A percentile compares a stretch with the other conserved stretches of the same genome.
Conservation (phyloP, 2,329 filamentous ascomycete species). For the Xylariaceae sp. region DNA sequence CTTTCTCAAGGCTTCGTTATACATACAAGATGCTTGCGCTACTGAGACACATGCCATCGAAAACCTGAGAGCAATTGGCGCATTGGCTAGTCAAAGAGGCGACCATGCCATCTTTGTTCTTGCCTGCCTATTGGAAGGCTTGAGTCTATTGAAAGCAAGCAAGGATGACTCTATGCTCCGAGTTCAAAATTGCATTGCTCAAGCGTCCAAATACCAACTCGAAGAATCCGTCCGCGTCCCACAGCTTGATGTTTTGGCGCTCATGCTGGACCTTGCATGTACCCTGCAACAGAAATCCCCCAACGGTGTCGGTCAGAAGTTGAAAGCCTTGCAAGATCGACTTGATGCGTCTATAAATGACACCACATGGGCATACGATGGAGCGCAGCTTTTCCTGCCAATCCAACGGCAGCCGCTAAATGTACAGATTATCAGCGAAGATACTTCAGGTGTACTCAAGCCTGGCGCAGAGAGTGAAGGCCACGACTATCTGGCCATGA, state of each 20-base stretch:
- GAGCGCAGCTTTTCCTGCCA: constrained; percentile 50
- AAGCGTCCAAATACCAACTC: constrained; percentile 66
- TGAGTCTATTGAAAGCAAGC: constrained; percentile 62
- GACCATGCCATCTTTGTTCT: constrained; percentile 63
- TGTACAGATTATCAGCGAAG: constrained; percentile 48
- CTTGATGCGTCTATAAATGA: constrained; percentile 52
- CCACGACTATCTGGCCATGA: constrained; percentile 54
- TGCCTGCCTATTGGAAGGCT: constrained; percentile 63
- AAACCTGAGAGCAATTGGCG: constrained; percentile 61
- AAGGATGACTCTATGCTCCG: constrained; percentile 64
- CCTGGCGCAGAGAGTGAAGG: constrained; percentile 40
- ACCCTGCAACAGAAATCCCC: constrained; percentile 61
- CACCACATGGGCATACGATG: constrained; percentile 40
- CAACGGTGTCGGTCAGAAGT: constrained; percentile 53
- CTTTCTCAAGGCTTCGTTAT: constrained; percentile 66
- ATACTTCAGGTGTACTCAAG: constrained; percentile 52
- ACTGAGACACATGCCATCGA: constrained; percentile 63
- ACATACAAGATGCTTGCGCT: constrained; percentile 56
- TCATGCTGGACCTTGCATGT: constrained; percentile 67
- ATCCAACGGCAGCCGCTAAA: constrained; percentile 47
- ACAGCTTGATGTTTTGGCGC: constrained; percentile 61
- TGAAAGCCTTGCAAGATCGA: constrained; percentile 56
- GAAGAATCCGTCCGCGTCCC: constrained; percentile 59
- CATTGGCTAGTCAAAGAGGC: constrained; percentile 53
- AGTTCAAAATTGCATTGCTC: constrained; percentile 69